Evolutionary conservation across 768 basidiomycete genomes (phyloP), one percentile per base, ranked within the genome.

Genomic region (Rubroboletus satanas): DNA sequence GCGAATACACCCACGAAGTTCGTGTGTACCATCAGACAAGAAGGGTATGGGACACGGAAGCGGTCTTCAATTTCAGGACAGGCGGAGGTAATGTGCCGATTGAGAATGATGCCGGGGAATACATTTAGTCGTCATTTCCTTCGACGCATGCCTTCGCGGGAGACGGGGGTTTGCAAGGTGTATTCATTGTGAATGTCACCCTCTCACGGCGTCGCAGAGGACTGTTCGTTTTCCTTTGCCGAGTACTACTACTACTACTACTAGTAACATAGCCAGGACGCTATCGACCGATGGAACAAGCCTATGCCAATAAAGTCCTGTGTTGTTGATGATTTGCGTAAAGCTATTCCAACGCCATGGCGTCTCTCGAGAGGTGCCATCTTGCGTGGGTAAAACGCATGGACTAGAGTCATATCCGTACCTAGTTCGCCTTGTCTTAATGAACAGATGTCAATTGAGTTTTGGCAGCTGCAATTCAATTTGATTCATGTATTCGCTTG

Each of bases 381-480:
- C 2, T 42, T 42, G 23, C 52, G 60, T 62, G 61, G 44, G 61
- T 58, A 52, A 46, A 37, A 32, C 37, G 44, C 39, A 37, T 7
- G 26, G 11, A 4, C 36, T 11, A n/a, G 12, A 31, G 42, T 29
- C 12, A 29, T 31, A 11, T 23, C 26, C 43, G 26, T 39, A 6
- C 23, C 39, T n/a, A 14, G 26, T 21, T 29, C 26, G 26, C 28
- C 47, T 28, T 46, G 52, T 17, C 7, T 26, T 21, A 23, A 46
- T 42, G 55, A 26, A 36, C n/a, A 21, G 15, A 36, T 46, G 17
- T 32, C 55, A 46, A 55, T 63, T 39, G 56, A 55, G 65, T 64
- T 64, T 57, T 47, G 51, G 57, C 50, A 51, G 35, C 41, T 49
- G 44, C 57, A 58, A 64, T 64, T 66, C 52, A 57, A 45, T 51